These are phyloP conservation scores for Canariomyces notabilis DNA, from an alignment of 2,329 filamentous ascomycete genomes.

Conservation along the genomic window DNA sequence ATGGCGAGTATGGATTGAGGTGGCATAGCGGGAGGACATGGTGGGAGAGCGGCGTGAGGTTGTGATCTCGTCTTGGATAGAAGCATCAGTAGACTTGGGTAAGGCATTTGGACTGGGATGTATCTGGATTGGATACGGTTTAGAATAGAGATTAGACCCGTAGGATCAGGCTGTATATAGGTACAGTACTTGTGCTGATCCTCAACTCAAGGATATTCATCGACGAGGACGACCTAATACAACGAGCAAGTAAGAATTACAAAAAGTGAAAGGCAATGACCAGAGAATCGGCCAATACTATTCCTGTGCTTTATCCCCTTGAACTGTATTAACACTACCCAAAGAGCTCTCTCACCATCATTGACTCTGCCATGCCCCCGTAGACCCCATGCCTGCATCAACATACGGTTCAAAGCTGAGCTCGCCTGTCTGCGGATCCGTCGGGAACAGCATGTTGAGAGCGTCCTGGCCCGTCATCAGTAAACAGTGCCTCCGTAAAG, in stretches of 20 bases:
- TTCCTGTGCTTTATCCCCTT: too few species aligned
- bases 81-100: too few species aligned
- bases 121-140: too few species aligned
- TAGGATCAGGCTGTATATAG: too few species aligned
- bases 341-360: background rate
- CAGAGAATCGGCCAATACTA: too few species aligned
- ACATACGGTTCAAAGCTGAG: conserved; percentile 16
- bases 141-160: too few species aligned
- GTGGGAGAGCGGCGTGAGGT: conserved; percentile 45
- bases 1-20: conserved; percentile 43
- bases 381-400: background rate
- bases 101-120: too few species aligned
- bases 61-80: conserved; percentile 12
- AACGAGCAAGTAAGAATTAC: too few species aligned
- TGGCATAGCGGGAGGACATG: conserved; percentile 59
- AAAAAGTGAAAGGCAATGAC: too few species aligned
- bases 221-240: too few species aligned
- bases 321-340: background rate
- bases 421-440: conserved; percentile 26
- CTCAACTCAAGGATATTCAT: too few species aligned
- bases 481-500: background rate
- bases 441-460: conserved; percentile 23
- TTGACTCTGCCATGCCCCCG: background rate
- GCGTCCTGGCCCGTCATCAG: conserved; percentile 13
- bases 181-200: too few species aligned